Conservation (phyloP, 2,329 filamentous ascomycete species). For the Arthroderma sp. region DNA sequence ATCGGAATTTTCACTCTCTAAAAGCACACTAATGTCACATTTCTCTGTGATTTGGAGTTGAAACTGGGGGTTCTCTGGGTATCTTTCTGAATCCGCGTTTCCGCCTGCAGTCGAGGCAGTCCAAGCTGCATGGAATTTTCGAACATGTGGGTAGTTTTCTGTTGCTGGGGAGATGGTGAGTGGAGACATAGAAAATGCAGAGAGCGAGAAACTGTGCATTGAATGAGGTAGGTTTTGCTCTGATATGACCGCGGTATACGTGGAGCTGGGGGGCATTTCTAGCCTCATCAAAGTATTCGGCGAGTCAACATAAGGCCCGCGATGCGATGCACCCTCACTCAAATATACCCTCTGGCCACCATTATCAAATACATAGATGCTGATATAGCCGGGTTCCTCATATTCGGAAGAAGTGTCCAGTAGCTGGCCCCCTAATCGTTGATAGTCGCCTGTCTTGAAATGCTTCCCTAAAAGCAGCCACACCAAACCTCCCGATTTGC, state of each 20-base stretch:
- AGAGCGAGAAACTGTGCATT: constrained; percentile 74
- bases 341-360: constrained; percentile 60
- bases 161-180: constrained; percentile 50
- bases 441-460: constrained; percentile 56
- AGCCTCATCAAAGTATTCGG: constrained; percentile 79
- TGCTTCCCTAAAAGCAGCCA: constrained; percentile 84
- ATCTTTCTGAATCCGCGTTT: constrained; percentile 61
- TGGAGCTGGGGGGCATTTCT: constrained; percentile 39
- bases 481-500: constrained; percentile 45
- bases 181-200: constrained; percentile 57
- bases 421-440: constrained; percentile 6
- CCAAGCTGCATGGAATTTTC: constrained; percentile 56
- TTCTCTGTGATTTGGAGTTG: constrained; percentile 43
- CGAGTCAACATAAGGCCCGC: constrained; percentile 82
- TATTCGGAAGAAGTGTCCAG: constrained; percentile 29
- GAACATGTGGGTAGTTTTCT: constrained; percentile 46
- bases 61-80: constrained; percentile 81
- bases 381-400: constrained; percentile 66
- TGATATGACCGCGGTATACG: constrained; percentile 56
- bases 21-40: constrained; percentile 56
- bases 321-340: constrained; percentile 56
- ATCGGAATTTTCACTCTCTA: constrained; percentile 54
- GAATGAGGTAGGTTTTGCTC: constrained; percentile 64
- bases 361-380: constrained; percentile 65
- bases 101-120: constrained; percentile 69